Evolutionary conservation across 2,329 filamentous ascomycete species (phyloP).

Genomic region (Cercospora berteroae): DNA sequence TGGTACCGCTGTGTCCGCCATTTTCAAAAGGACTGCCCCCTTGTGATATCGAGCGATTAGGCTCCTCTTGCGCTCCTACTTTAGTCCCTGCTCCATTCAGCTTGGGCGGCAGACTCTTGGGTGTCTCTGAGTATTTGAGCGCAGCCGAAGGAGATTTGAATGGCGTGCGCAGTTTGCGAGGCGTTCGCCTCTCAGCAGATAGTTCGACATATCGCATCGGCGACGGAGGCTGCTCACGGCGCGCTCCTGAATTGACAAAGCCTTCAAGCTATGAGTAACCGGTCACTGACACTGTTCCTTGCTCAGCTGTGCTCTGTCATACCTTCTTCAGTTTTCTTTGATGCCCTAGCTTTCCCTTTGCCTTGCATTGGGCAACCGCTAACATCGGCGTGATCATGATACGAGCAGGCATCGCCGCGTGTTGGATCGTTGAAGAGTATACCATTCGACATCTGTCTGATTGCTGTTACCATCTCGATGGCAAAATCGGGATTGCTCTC

Average conservation of each 20-base stretch:
- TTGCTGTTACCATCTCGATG: constrained; percentile 54
- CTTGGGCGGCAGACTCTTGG: constrained; percentile 1
- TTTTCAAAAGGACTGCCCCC: background rate
- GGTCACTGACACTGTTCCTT: constrained; percentile 5
- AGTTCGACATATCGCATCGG: constrained; percentile 18
- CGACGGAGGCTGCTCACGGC: background rate
- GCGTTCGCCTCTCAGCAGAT: constrained; percentile 26
- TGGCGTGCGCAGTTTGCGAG: constrained; percentile 26
- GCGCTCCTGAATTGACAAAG: constrained; percentile 3
- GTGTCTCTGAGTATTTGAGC: background rate
- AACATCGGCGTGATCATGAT: constrained; percentile 50
- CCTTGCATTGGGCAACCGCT: constrained; percentile 21
- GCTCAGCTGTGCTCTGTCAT: background rate
- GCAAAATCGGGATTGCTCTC: constrained; percentile 52
- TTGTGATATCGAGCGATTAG: background rate
- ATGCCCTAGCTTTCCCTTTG: constrained; percentile 21
- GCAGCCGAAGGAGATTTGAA: background rate
- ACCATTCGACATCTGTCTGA: constrained; percentile 50
- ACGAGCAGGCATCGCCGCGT: constrained; percentile 46
- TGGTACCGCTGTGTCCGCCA: background rate
- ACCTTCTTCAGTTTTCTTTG: constrained; percentile 19
- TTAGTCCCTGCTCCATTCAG: constrained; percentile 9
- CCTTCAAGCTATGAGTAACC: constrained; percentile 27
- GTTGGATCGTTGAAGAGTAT: constrained; percentile 55
- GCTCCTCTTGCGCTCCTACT: background rate